phyloP scores from a whole-genome alignment of 1,139 yeast species.

The Zygotorulaspora mrakii region DNA sequence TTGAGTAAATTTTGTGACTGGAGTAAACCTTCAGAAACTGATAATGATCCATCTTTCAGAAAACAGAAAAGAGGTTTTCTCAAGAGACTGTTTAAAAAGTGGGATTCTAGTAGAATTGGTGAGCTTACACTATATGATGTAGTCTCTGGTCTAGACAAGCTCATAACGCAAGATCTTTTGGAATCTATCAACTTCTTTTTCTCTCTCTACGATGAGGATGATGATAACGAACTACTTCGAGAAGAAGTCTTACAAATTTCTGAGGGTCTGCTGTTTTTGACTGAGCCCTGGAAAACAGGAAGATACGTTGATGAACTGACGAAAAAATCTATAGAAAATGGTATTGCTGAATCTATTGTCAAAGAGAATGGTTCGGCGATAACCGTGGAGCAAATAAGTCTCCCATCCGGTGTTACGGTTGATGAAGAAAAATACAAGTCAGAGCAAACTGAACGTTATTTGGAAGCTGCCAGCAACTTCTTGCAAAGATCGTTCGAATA shows the following conservation, averaged over 20 bases:
- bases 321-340: conserved; percentile 56
- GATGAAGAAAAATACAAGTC: conserved; percentile 61
- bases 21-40: conserved; percentile 46
- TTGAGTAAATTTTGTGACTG: conserved; percentile 82
- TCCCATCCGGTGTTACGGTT: conserved; percentile 58
- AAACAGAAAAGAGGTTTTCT: conserved; percentile 47
- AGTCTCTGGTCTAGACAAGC: conserved; percentile 64
- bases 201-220: conserved; percentile 62
- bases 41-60: conserved; percentile 38
- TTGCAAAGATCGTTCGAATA: conserved; percentile 87
- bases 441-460: conserved; percentile 74
- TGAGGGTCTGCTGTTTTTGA: conserved; percentile 77
- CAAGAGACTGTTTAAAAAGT: conserved; percentile 58
- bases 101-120: conserved; percentile 59
- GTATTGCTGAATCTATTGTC: conserved; percentile 57
- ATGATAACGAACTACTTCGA: conserved; percentile 61
- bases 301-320: conserved; percentile 57
- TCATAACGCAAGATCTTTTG: conserved; percentile 74
- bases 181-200: conserved; percentile 75
- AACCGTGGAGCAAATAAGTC: conserved; percentile 40
- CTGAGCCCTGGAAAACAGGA: conserved; percentile 81
- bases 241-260: conserved; percentile 81
- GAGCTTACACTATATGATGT: conserved; percentile 66
- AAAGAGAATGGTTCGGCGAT: conserved; percentile 34
- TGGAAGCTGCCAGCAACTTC: conserved; percentile 83